Evolutionary conservation across 139 green algal genomes (phyloP).

Genomic region (Chlamydomonas sphaeroides): DNA sequence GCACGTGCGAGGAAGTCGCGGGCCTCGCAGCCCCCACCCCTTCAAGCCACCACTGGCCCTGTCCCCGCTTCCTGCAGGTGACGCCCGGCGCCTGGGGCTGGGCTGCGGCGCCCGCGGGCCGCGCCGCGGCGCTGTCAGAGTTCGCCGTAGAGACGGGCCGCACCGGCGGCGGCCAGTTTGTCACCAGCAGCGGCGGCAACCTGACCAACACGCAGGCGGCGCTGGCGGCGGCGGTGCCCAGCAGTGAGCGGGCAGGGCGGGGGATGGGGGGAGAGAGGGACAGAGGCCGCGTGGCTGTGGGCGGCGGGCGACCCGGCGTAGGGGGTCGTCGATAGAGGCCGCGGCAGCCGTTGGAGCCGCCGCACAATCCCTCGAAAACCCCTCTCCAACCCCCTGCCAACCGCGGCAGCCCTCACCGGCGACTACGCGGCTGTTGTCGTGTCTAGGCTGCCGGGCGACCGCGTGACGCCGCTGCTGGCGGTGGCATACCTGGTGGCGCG

Average conservation of each 20-base stretch:
- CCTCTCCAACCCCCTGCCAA: background rate
- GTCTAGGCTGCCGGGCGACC: conserved; percentile 11
- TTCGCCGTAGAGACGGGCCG: conserved; percentile 6
- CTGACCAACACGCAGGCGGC: conserved; percentile 10
- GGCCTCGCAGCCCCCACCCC: no score
- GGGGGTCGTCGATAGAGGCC: no score
- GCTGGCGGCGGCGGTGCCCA: background rate
- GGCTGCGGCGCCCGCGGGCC: background rate
- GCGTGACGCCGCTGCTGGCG: conserved; percentile 4
- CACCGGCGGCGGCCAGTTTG: background rate
- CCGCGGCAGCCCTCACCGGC: conserved; percentile 13
- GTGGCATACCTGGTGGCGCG: conserved; percentile 25
- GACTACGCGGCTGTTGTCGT: conserved; percentile 23
- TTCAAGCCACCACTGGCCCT: no score
- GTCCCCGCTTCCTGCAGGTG: background rate
- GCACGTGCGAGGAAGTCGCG: no score
- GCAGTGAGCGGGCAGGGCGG: no score
- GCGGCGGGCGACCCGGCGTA: no score
- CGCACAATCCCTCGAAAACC: no score
- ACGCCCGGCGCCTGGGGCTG: background rate
- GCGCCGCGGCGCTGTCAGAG: background rate
- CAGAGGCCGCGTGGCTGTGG: no score
- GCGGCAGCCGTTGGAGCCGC: no score
- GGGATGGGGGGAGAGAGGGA: no score
- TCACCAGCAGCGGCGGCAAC: background rate